Conservation (phyloP, 2,329 filamentous ascomycete genomes). For the Pyrenophora seminiperda region DNA sequence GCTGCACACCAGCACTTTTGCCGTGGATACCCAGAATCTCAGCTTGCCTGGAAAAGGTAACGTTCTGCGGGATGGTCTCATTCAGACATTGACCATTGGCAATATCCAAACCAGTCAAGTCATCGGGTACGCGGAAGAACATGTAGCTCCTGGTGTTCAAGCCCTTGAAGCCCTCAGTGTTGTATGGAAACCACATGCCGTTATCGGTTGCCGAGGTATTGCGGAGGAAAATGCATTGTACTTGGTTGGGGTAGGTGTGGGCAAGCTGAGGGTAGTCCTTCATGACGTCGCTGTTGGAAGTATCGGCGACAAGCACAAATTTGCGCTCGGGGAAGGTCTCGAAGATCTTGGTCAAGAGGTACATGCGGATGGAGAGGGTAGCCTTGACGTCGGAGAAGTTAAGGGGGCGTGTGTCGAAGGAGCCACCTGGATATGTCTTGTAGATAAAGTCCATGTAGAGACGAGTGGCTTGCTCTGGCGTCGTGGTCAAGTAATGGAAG, state of each 20-base stretch:
- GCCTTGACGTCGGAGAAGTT: constrained; percentile 79
- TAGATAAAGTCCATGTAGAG: constrained; percentile 83
- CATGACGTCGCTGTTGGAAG: constrained; percentile 78
- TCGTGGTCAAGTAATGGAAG: constrained; percentile 83
- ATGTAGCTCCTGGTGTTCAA: constrained; percentile 72
- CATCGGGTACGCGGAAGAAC: constrained; percentile 77
- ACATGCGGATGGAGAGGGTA: constrained; percentile 72
- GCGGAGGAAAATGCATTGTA: constrained; percentile 77
- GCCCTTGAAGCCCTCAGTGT: constrained; percentile 72
- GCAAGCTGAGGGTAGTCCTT: constrained; percentile 65
- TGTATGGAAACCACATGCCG: constrained; percentile 73
- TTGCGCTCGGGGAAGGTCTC: constrained; percentile 75
- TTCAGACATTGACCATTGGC: constrained; percentile 72
- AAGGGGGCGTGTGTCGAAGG: constrained; percentile 73
- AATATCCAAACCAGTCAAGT: constrained; percentile 69
- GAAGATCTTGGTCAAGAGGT: constrained; percentile 73
- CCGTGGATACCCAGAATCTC: constrained; percentile 46
- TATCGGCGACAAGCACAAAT: constrained; percentile 78
- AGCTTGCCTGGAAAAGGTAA: constrained; percentile 63
- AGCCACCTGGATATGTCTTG: constrained; percentile 75
- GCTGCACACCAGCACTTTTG: constrained; percentile 26
- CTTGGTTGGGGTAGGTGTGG: constrained; percentile 69
- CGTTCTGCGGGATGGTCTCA: constrained; percentile 66
- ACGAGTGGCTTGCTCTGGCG: constrained; percentile 75
- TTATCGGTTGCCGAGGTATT: constrained; percentile 74